These are phyloP conservation scores for Boeremia lycopersici DNA, from an alignment of 2,329 filamentous ascomycete species.

Conservation along the genomic window DNA sequence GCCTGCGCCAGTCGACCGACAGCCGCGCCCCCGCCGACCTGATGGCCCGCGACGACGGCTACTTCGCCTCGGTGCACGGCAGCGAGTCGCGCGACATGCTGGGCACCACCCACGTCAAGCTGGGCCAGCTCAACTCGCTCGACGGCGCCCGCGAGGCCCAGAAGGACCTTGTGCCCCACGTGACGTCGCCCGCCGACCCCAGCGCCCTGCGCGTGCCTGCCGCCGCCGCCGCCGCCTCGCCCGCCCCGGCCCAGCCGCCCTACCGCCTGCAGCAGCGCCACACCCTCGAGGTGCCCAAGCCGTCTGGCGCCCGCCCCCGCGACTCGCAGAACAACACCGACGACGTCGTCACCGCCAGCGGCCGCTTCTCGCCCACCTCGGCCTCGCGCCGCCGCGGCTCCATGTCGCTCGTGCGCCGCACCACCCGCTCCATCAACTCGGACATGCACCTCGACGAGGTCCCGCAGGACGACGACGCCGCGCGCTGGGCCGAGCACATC, in stretches of 20 bases:
- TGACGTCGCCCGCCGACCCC: slow-evolving; percentile 24
- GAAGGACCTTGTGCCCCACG: slow-evolving; percentile 34
- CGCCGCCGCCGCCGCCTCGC: slow-evolving; percentile 49
- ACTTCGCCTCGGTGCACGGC: slow-evolving; percentile 50
- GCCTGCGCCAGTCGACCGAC: slow-evolving; percentile 30
- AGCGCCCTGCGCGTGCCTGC: slow-evolving; percentile 44
- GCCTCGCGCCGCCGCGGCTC: slow-evolving; percentile 75
- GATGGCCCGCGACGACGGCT: slow-evolving; percentile 52
- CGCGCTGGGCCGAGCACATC: slow-evolving; percentile 90
- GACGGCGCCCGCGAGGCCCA: slow-evolving; percentile 39
- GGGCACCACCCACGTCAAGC: slow-evolving; percentile 47
- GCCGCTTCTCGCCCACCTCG: slow-evolving; percentile 78
- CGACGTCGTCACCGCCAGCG: slow-evolving; percentile 72
- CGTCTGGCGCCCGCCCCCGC: slow-evolving; percentile 65
- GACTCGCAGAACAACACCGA: slow-evolving; percentile 63
- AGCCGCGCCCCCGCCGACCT: slow-evolving; percentile 34
- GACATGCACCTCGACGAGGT: slow-evolving; percentile 84
- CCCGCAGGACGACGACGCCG: slow-evolving; percentile 85
- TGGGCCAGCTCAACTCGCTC: slow-evolving; percentile 35
- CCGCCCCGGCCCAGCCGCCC: slow-evolving; percentile 58
- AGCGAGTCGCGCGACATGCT: slow-evolving; percentile 42
- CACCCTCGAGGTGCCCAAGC: slow-evolving; percentile 84
- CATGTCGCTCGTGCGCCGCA: slow-evolving; percentile 78
- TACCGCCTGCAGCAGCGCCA: slow-evolving; percentile 77
- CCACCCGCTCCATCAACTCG: slow-evolving; percentile 83